These are phyloP conservation scores for Hypholoma sublateritium DNA, from an alignment of 768 basidiomycete species.

Conservation along the genomic window DNA sequence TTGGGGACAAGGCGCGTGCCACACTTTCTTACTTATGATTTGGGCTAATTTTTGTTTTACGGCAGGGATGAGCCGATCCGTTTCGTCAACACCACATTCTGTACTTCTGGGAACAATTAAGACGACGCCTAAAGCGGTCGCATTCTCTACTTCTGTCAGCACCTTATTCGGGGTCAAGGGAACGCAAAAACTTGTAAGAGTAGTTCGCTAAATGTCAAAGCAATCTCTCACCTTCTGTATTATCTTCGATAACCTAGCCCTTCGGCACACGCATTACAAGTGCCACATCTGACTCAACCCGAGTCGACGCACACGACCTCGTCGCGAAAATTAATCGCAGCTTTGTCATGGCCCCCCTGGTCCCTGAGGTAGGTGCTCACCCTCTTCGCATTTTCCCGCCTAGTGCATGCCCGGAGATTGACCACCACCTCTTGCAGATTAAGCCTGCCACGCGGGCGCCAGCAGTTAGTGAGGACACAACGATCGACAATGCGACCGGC, in stretches of 20 bases:
- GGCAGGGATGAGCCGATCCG: slow-evolving; percentile 5
- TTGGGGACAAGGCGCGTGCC: slow-evolving; percentile 29
- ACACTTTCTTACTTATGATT: not conserved
- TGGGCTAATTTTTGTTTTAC: not conserved
- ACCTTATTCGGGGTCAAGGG: slow-evolving; percentile 43
- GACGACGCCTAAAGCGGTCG: slow-evolving; percentile 3
- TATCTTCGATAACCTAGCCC: slow-evolving; percentile 2
- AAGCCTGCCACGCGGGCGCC: slow-evolving; percentile 8
- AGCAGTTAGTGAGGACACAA: slow-evolving; percentile 11
- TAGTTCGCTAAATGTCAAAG: not conserved
- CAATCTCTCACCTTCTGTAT: slow-evolving; percentile 5
- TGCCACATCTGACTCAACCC: slow-evolving; percentile 4
- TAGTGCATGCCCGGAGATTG: not conserved
- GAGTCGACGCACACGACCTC: slow-evolving; percentile 48
- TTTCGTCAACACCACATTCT: slow-evolving; percentile 23
- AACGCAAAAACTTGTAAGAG: not conserved
- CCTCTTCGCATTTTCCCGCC: not conserved
- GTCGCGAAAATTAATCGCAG: slow-evolving; percentile 67
- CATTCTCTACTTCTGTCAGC: slow-evolving; percentile 36
- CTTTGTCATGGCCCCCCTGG: slow-evolving; percentile 57
- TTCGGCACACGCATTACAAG: slow-evolving; percentile 1
- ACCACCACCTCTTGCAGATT: slow-evolving; percentile 5
- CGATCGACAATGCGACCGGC: slow-evolving; percentile 26
- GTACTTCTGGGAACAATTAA: slow-evolving; percentile 23
- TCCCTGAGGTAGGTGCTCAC: slow-evolving; percentile 38